phyloP scores from a whole-genome alignment of 495 filamentous ascomycete genomes.

The Glonium stellatum region DNA sequence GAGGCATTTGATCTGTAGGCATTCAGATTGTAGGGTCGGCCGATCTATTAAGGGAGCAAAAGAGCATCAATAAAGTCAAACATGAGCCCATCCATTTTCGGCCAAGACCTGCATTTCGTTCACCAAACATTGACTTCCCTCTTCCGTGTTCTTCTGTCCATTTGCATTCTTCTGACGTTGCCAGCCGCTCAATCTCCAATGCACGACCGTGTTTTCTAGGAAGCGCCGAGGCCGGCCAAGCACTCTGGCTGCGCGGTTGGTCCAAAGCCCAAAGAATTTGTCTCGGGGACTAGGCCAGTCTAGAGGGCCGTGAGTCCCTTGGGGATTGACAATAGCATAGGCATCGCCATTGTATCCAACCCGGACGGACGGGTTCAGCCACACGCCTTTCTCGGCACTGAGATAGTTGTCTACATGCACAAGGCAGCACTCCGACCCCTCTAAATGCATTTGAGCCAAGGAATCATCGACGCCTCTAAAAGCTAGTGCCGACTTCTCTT shows the following conservation, averaged over 20 bases:
- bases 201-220: constrained; percentile 1
- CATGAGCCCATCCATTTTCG: constrained; percentile 69
- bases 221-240: neutral
- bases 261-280: constrained; percentile 5
- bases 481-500: constrained; percentile 27
- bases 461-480: constrained; percentile 69
- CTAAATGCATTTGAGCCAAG: constrained; percentile 61
- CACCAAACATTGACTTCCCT: constrained; percentile 60
- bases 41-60: no score
- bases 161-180: constrained; percentile 22
- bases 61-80: constrained; percentile 37
- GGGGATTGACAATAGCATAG: constrained; percentile 48
- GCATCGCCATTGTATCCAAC: constrained; percentile 60
- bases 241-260: constrained; percentile 2
- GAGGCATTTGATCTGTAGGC: no score
- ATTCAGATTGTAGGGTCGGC: no score
- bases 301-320: constrained; percentile 1
- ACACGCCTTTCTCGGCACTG: constrained; percentile 53
- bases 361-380: constrained; percentile 69
- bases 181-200: constrained; percentile 26
- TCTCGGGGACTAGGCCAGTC: constrained; percentile 37
- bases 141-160: constrained; percentile 41
- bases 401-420: constrained; percentile 68
- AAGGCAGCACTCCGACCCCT: constrained; percentile 77
- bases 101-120: constrained; percentile 81